phyloP scores from a whole-genome alignment of 176 grass and related monocot genomes.

The Zoysia pacifica region DNA sequence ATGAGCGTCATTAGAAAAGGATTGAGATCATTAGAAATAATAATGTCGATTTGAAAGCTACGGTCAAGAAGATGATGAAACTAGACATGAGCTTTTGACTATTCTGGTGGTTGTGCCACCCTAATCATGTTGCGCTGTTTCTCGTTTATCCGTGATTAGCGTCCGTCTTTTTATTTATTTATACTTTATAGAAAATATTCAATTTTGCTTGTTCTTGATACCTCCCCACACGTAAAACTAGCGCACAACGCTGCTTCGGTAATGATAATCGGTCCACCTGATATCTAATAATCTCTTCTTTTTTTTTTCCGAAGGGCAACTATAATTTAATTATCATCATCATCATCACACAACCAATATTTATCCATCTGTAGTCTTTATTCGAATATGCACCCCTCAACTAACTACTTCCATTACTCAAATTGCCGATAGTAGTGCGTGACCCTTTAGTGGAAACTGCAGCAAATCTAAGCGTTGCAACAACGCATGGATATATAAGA shows the following conservation, averaged over 20 bases:
- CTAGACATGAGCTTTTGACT: neutral
- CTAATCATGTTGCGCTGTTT: slow-evolving; percentile 3
- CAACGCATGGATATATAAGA: neutral
- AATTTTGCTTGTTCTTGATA: neutral
- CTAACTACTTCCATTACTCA: neutral
- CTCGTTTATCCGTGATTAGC: neutral
- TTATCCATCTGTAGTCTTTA: neutral
- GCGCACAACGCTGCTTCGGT: neutral
- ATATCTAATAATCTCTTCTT: neutral
- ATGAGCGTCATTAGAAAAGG: neutral
- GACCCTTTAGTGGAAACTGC: neutral
- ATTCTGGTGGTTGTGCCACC: neutral
- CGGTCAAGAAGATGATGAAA: neutral
- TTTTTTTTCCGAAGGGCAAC: too few relatives aligned
- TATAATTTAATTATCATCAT: too few relatives aligned
- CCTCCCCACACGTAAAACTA: neutral
- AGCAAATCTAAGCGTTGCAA: neutral
- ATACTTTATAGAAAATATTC: neutral
- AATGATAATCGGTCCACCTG: neutral
- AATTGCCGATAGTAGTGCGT: neutral
- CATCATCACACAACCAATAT: neutral
- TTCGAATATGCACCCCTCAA: neutral
- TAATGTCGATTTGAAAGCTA: neutral
- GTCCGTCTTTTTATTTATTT: neutral
- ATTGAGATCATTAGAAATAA: neutral